A percentile compares a stretch with the other conserved stretches of the same genome.
These are phyloP conservation scores for Zygotorulaspora sp. DNA, from an alignment of 805 yeast species.

Conservation along the genomic window DNA sequence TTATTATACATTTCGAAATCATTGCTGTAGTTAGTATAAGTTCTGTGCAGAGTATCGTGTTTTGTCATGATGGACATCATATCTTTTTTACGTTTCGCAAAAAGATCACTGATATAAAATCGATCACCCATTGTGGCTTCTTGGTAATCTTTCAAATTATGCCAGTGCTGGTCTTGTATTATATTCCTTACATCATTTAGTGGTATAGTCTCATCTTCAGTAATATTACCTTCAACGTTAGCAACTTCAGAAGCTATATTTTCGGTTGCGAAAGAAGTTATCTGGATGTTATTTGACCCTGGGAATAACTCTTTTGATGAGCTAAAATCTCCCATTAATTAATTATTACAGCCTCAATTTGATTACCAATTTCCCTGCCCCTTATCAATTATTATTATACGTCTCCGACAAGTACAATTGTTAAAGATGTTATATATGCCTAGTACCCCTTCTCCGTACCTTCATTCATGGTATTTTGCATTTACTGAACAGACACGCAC, in stretches of 20 bases:
- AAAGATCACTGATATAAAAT: slow-evolving; percentile 23
- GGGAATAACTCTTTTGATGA: slow-evolving; percentile 23
- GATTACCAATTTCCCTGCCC: too few species aligned
- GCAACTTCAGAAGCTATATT: slow-evolving; percentile 1
- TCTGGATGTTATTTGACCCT: slow-evolving; percentile 18
- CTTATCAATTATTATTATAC: too few species aligned
- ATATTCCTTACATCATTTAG: slow-evolving; percentile 15
- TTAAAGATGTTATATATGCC: too few species aligned
- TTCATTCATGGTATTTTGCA: too few species aligned
- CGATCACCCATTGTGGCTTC: slow-evolving; percentile 19
- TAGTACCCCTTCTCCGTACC: too few species aligned
- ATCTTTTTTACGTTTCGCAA: slow-evolving; percentile 10
- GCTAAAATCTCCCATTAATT: slow-evolving; percentile 10
- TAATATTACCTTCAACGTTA: slow-evolving; percentile 3
- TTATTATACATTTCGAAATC: slow-evolving; percentile 37
- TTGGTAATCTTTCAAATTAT: slow-evolving; percentile 16
- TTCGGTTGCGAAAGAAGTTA: slow-evolving; percentile 4
- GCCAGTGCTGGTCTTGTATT: slow-evolving; percentile 18
- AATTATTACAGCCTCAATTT: neutral
- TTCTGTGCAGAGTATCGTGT: slow-evolving; percentile 1
- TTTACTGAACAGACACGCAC: too few species aligned
- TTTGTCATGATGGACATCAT: slow-evolving; percentile 8
- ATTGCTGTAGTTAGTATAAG: slow-evolving; percentile 7
- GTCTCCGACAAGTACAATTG: too few species aligned
- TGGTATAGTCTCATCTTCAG: slow-evolving; percentile 10